phyloP scores from a whole-genome alignment of 257 asterid genomes.

The Henckelia pumila region DNA sequence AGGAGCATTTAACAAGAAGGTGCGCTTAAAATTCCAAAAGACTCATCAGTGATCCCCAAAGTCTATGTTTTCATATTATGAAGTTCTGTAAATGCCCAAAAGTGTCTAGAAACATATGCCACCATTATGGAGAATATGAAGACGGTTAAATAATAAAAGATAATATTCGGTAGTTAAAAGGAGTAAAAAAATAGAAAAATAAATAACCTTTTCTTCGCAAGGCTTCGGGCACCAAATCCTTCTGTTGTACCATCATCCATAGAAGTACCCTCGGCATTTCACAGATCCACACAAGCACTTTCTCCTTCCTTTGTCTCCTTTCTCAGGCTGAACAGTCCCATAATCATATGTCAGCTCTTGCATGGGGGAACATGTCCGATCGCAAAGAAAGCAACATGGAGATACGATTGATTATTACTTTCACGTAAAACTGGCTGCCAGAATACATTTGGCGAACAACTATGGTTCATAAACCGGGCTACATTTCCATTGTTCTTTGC shows the following conservation, averaged over 20 bases:
- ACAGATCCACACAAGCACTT: constrained; percentile 43
- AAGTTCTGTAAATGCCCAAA: neutral
- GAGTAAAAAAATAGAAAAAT: neutral
- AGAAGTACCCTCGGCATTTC: constrained; percentile 47
- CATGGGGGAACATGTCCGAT: constrained; percentile 87
- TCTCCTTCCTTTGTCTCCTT: constrained; percentile 40
- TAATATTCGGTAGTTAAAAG: neutral
- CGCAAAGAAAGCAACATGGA: constrained; percentile 84
- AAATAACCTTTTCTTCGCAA: neutral
- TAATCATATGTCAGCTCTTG: constrained; percentile 87
- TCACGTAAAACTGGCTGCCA: constrained; percentile 68
- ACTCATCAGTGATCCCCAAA: neutral
- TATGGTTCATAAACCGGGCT: constrained; percentile 62
- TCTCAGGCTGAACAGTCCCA: constrained; percentile 49
- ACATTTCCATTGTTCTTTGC: constrained; percentile 60
- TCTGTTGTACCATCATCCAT: constrained; percentile 19
- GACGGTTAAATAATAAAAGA: neutral
- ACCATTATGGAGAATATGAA: neutral
- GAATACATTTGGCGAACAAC: constrained; percentile 45
- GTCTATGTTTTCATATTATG: neutral
- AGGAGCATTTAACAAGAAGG: neutral
- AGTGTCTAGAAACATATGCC: neutral
- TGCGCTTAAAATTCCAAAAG: too few relatives aligned
- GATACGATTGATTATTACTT: constrained; percentile 49
- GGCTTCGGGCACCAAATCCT: neutral